Evolutionary conservation across 352 stramenopile genomes (phyloP).

Genomic region (Globisporangium canariense): DNA sequence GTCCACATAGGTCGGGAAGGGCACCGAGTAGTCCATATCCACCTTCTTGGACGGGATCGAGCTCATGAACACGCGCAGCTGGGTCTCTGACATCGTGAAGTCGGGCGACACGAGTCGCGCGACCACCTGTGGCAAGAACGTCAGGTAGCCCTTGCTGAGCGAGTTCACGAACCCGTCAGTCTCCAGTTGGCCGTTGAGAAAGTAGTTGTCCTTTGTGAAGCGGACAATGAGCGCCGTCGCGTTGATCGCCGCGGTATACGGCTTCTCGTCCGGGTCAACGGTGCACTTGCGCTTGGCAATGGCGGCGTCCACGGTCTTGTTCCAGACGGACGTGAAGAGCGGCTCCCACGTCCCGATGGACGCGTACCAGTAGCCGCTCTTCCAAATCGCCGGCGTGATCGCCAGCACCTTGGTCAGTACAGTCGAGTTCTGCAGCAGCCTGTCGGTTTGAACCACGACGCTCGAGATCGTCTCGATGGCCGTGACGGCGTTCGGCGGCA

Average conservation of each 20-base stretch:
- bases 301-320: constrained; percentile 16
- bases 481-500: constrained; percentile 32
- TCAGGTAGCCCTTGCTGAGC: constrained; percentile 28
- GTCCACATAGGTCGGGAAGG: constrained; percentile 52
- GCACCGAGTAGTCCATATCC: constrained; percentile 44
- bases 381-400: constrained; percentile 46
- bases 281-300: constrained; percentile 26
- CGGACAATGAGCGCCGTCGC: constrained; percentile 50
- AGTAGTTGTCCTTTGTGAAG: constrained; percentile 71
- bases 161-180: constrained; percentile 19
- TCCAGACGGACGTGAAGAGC: constrained; percentile 30
- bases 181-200: constrained; percentile 30
- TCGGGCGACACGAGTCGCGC: constrained; percentile 17
- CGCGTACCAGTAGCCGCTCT: constrained; percentile 50
- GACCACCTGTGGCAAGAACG: constrained; percentile 40
- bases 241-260: constrained; percentile 43
- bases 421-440: constrained; percentile 21
- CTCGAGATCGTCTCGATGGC: constrained; percentile 33
- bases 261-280: background rate
- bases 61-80: constrained; percentile 55
- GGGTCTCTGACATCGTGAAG: constrained; percentile 29
- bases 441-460: constrained; percentile 20
- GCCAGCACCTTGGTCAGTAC: constrained; percentile 33
- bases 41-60: constrained; percentile 54
- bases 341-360: constrained; percentile 33